phyloP scores from a whole-genome alignment of 2,329 filamentous ascomycete genomes.

The Phyllosticta capitalensis region DNA sequence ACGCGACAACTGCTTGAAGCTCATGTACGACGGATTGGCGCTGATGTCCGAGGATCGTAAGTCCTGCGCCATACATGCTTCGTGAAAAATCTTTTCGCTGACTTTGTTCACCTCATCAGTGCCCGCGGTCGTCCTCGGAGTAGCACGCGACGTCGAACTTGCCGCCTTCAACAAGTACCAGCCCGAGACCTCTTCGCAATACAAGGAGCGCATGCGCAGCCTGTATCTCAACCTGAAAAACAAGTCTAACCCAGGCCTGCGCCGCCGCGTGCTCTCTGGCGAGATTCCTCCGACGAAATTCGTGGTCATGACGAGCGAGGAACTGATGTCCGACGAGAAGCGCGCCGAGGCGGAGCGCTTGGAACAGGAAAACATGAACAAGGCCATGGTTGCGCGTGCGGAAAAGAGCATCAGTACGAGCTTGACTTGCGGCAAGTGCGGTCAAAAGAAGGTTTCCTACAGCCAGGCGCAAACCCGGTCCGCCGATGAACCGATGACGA shows the following conservation, averaged over 20 bases:
- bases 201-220: conserved; percentile 82
- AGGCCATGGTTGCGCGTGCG: conserved; percentile 86
- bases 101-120: conserved; percentile 21
- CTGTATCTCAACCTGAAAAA: conserved; percentile 93
- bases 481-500: conserved; percentile 78
- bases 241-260: conserved; percentile 72
- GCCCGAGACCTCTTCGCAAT: conserved; percentile 57
- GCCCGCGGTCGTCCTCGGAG: conserved; percentile 56
- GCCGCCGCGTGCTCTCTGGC: conserved; percentile 63
- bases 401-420: conserved; percentile 85
- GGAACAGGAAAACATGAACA: conserved; percentile 90
- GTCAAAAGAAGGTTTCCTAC: conserved; percentile 89
- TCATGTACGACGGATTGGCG: conserved; percentile 89
- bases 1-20: conserved; percentile 77
- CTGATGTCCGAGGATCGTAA: conserved; percentile 50
- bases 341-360: conserved; percentile 66
- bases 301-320: conserved; percentile 78
- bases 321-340: conserved; percentile 81
- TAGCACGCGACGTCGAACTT: conserved; percentile 63
- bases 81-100: background rate
- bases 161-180: conserved; percentile 64
- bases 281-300: conserved; percentile 65
- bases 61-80: conserved; percentile 13
- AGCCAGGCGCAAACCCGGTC: conserved; percentile 90
- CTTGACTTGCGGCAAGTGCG: conserved; percentile 84